Evolutionary conservation across 2,329 filamentous ascomycete genomes (phyloP).

Genomic region (Botryosphaeria dothidea): DNA sequence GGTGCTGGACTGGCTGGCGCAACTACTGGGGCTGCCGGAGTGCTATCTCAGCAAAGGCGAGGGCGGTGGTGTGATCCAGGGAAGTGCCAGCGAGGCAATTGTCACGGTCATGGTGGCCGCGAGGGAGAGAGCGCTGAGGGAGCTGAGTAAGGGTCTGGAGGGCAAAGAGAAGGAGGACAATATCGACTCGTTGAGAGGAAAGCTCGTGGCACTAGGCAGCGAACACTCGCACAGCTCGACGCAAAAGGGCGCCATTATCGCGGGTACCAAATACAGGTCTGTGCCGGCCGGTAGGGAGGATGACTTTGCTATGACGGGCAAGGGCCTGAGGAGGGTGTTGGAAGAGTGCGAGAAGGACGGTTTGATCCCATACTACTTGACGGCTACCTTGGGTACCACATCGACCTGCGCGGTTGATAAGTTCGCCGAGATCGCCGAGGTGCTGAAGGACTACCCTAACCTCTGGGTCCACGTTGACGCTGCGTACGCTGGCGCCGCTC

Average conservation of each 20-base stretch:
- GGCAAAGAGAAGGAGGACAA: constrained; percentile 66
- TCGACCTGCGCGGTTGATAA: constrained; percentile 86
- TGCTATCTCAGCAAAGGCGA: constrained; percentile 72
- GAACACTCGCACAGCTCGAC: constrained; percentile 80
- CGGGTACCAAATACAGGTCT: constrained; percentile 77
- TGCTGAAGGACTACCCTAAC: constrained; percentile 55
- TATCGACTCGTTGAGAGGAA: constrained; percentile 65
- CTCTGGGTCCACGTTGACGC: constrained; percentile 95
- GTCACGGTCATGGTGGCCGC: constrained; percentile 86
- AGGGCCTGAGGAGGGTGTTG: constrained; percentile 62
- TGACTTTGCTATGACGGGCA: constrained; percentile 70
- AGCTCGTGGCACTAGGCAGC: constrained; percentile 78
- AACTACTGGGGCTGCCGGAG: constrained; percentile 70
- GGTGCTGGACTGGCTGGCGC: constrained; percentile 87
- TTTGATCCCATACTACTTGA: constrained; percentile 83
- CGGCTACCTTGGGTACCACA: constrained; percentile 81
- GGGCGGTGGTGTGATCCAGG: constrained; percentile 93
- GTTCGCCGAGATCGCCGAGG: constrained; percentile 66
- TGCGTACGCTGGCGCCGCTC: constrained; percentile 84
- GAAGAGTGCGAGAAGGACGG: constrained; percentile 66
- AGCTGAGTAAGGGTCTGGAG: constrained; percentile 36
- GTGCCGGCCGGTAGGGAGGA: constrained; percentile 64
- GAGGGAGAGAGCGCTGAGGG: constrained; percentile 56
- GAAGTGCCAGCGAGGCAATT: constrained; percentile 84
- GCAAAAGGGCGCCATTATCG: constrained; percentile 83